phyloP scores from a whole-genome alignment of 495 filamentous ascomycete genomes.

The Lasiosphaeris hirsuta region DNA sequence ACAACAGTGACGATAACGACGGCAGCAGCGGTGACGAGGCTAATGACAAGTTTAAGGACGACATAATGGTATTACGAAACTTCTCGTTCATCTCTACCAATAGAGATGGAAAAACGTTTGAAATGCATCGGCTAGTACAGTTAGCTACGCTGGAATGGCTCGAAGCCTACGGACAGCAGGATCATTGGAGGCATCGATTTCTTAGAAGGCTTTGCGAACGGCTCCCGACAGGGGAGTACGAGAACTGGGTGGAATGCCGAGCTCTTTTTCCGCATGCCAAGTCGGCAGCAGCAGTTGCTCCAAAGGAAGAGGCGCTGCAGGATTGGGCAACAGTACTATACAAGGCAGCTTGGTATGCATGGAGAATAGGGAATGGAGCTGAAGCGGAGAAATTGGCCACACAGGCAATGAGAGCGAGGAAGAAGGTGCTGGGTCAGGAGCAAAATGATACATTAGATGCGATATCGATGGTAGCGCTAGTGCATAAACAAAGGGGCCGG shows the following conservation, averaged over 20 bases:
- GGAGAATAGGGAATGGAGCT: background rate
- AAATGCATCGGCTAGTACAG: slow-evolving; percentile 6
- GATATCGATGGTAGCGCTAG: background rate
- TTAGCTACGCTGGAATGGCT: slow-evolving; percentile 4
- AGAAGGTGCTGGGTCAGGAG: slow-evolving; percentile 1
- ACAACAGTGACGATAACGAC: background rate
- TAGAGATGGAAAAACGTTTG: background rate
- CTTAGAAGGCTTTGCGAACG: background rate
- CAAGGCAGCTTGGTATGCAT: slow-evolving; percentile 1
- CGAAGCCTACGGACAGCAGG: slow-evolving; percentile 4
- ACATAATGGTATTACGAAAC: background rate
- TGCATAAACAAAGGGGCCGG: background rate
- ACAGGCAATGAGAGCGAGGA: too few species aligned
- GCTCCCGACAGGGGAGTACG: slow-evolving; percentile 1
- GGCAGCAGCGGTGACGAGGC: background rate
- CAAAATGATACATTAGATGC: background rate
- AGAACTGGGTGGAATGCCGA: slow-evolving; percentile 1
- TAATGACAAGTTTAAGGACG: background rate
- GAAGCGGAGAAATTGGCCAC: slow-evolving; percentile 2
- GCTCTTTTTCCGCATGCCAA: background rate
- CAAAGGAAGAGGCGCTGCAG: slow-evolving; percentile 1
- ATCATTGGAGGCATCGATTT: slow-evolving; percentile 4
- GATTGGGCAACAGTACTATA: slow-evolving; percentile 2
- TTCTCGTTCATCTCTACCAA: slow-evolving; percentile 1
- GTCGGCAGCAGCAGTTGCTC: slow-evolving; percentile 1